Evolutionary conservation across 148 eudicot genomes (phyloP).

Genomic region (Camellia lanceoleosa): DNA sequence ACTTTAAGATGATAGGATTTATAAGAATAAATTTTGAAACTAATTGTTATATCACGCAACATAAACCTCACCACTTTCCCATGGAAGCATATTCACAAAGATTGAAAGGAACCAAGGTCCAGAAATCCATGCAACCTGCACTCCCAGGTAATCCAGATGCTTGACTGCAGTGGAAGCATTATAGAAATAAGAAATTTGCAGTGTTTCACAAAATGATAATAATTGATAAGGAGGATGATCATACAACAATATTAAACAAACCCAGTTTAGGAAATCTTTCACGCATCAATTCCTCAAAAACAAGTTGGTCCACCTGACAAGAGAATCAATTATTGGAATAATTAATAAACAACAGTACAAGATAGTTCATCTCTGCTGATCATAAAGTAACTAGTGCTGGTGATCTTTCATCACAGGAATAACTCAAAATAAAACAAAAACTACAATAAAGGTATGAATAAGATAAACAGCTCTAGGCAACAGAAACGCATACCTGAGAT

Average conservation of each 20-base stretch:
- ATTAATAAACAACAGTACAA: not conserved
- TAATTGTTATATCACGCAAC: not conserved
- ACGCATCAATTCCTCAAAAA: conserved; percentile 88
- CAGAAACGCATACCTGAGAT: conserved; percentile 61
- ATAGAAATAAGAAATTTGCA: conserved; percentile 18
- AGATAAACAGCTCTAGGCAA: not conserved
- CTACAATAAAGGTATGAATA: not conserved
- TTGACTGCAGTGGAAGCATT: conserved; percentile 60
- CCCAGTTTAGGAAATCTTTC: conserved; percentile 85
- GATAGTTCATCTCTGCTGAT: not conserved
- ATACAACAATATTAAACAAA: conserved; percentile 31
- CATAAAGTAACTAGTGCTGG: not conserved
- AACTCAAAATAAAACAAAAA: not conserved
- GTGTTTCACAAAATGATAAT: not conserved
- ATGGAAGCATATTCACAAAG: conserved; percentile 86
- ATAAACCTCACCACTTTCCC: conserved; percentile 86
- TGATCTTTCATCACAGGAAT: not conserved
- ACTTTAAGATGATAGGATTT: not conserved
- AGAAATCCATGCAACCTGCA: conserved; percentile 88
- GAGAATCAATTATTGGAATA: conserved; percentile 1
- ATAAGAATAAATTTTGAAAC: not conserved
- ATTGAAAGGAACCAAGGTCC: conserved; percentile 96
- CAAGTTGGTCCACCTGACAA: conserved; percentile 87
- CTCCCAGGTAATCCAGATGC: conserved; percentile 92
- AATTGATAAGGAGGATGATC: conserved; percentile 9